Evolutionary conservation across 495 filamentous ascomycete genomes (phyloP).

Genomic region (Penicillium pancosmium): DNA sequence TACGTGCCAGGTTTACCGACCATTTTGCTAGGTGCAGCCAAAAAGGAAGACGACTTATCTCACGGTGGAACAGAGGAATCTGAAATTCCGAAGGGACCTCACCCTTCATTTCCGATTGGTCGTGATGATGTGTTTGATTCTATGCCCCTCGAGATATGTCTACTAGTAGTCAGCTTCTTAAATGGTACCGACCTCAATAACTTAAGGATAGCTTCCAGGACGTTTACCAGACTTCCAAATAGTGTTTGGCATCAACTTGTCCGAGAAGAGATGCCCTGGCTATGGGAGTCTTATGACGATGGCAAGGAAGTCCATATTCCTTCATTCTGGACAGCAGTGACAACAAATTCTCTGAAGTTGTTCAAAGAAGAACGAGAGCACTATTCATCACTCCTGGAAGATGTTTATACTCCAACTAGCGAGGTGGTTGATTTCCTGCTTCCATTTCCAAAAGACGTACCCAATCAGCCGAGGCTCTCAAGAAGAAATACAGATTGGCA

Average conservation of each 20-base stretch:
- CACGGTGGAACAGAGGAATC: background rate
- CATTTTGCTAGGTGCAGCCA: conserved; percentile 13
- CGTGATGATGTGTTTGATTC: conserved; percentile 18
- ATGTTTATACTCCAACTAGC: background rate
- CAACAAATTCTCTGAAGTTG: conserved; percentile 4
- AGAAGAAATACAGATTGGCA: conserved; percentile 28
- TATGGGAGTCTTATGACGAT: conserved; percentile 33
- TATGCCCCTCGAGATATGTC: conserved; percentile 28
- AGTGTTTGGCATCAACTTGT: conserved; percentile 28
- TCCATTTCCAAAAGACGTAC: background rate
- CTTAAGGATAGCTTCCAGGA: conserved; percentile 21
- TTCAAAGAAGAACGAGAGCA: background rate
- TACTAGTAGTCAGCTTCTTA: conserved; percentile 20
- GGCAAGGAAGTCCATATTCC: conserved; percentile 8
- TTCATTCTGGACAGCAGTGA: conserved; percentile 19
- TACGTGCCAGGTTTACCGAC: conserved; percentile 20
- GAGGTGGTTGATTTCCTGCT: conserved; percentile 5
- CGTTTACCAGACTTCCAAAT: conserved; percentile 29
- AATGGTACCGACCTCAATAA: conserved; percentile 23
- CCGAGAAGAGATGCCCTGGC: conserved; percentile 35
- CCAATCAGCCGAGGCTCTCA: conserved; percentile 14
- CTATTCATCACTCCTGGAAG: background rate
- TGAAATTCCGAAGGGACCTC: background rate
- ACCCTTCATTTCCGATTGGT: background rate
- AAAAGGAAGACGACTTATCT: background rate